Base-by-base conservation (phyloP, 2,329 filamentous ascomycete species). In the Colletotrichum sp. region DNA sequence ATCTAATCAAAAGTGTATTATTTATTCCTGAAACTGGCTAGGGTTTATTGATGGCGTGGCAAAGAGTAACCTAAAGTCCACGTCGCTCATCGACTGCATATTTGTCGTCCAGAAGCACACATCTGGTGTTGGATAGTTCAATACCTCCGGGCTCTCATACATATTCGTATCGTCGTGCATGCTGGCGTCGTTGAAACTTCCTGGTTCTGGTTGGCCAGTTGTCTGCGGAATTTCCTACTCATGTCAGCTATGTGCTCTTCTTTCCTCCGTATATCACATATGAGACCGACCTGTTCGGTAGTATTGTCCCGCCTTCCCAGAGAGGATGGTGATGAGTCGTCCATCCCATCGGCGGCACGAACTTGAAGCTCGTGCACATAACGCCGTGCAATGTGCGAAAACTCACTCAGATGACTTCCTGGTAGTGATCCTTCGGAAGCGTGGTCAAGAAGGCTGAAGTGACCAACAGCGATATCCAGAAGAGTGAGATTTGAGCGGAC, bases 171-270 rank as follows among this genome's bases (percentile, higher is more conserved):
- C 39, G 3, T 48, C 5, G 5, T 48, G 3, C 39, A 7, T n/a
- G 0, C 18, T 10, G 39, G 9, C 39, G 0, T 48, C 39, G 3
- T 48, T 4, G 3, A 48, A 48, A 48, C 39, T n/a, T 48, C 1
- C 39, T n/a, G 39, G 9, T 6, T 48, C 39, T 1, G 5, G 18
- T 10, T 12, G 9, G 8, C 0, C 0, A 48, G 39, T 3, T 7
- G 18, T 12, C 18, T 48, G 5, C 39, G 18, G 2, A 5, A 6
- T 6, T 48, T 1, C 9, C 39, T 48, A 48, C 3, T 48, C 39
- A n/a, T 1, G 39, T n/a, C 1, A n/a, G 18, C 3, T 12, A 2
- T 12, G 3, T 4, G 3, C 39, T 48, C 3, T 3, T 48, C 18
- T 48, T n/a, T n/a, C 2, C 39, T 6, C 18, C 9, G 18, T 48